Evolutionary conservation across 208 protist species (phyloP).

Genomic region (Crithidia sp.): DNA sequence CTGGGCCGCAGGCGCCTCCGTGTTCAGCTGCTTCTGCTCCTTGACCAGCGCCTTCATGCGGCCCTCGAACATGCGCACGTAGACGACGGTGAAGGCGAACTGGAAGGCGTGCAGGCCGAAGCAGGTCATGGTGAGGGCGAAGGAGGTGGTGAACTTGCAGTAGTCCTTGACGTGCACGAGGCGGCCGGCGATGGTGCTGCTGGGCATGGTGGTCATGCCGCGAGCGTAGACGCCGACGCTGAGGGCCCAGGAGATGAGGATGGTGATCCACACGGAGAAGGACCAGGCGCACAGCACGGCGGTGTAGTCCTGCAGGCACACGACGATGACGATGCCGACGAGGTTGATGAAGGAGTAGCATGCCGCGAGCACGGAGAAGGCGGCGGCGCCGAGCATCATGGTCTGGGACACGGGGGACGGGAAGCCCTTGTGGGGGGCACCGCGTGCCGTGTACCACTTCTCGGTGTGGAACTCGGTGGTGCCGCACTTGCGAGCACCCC

Average conservation of each 20-base stretch:
- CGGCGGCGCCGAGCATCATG: slow-evolving; percentile 30
- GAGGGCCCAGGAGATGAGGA: slow-evolving; percentile 38
- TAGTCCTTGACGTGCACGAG: slow-evolving; percentile 31
- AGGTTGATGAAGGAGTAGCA: slow-evolving; percentile 33
- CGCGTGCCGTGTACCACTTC: slow-evolving; percentile 21
- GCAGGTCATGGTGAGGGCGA: slow-evolving; percentile 25
- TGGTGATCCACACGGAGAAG: slow-evolving; percentile 34
- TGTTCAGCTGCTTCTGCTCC: slow-evolving; percentile 33
- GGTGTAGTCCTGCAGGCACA: slow-evolving; percentile 30
- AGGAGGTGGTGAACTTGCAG: slow-evolving; percentile 30
- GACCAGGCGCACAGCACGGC: slow-evolving; percentile 35
- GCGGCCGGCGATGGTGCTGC: slow-evolving; percentile 19
- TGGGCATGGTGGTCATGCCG: slow-evolving; percentile 22
- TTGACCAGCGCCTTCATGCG: slow-evolving; percentile 31
- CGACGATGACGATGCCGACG: slow-evolving; percentile 19
- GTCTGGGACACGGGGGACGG: slow-evolving; percentile 16
- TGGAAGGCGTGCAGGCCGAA: slow-evolving; percentile 28
- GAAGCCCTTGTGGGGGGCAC: slow-evolving; percentile 15
- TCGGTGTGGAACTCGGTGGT: slow-evolving; percentile 11
- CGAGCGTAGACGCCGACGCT: slow-evolving; percentile 25
- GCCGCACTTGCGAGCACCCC: slow-evolving; percentile 26
- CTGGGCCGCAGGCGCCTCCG: not conserved
- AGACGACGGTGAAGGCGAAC: slow-evolving; percentile 32
- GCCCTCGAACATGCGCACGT: slow-evolving; percentile 25
- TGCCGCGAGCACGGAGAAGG: slow-evolving; percentile 22